Conservation (phyloP, 345 rosid species). For the Trapa bicornis region DNA sequence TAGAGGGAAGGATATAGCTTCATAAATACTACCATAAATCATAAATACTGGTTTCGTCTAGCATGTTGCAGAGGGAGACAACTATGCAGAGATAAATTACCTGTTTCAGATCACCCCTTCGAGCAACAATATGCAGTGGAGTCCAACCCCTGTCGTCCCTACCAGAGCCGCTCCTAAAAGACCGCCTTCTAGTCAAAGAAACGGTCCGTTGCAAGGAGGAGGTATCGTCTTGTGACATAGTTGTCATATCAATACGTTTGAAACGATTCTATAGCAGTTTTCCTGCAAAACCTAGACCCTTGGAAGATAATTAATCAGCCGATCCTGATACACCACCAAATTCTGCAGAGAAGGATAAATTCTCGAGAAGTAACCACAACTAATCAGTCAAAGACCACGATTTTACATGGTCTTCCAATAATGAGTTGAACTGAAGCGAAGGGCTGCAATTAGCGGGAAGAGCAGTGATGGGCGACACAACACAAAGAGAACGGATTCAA, state of each 20-base stretch:
- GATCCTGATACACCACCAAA: neutral
- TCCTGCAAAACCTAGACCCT: neutral
- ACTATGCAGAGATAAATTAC: slow-evolving; percentile 11
- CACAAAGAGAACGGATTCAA: slow-evolving; percentile 84
- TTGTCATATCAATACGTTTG: neutral
- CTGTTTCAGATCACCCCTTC: slow-evolving; percentile 72
- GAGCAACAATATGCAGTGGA: slow-evolving; percentile 70
- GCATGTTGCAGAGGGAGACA: too few species aligned
- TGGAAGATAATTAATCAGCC: neutral
- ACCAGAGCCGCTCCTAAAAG: slow-evolving; percentile 31
- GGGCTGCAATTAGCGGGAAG: slow-evolving; percentile 27
- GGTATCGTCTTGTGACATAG: slow-evolving; percentile 41
- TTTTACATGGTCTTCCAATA: neutral
- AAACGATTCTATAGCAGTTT: neutral
- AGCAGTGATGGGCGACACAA: slow-evolving; percentile 75
- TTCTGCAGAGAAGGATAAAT: neutral
- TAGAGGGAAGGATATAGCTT: too few species aligned
- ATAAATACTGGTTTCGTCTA: too few species aligned
- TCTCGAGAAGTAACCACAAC: neutral
- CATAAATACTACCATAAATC: too few species aligned
- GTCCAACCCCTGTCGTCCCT: slow-evolving; percentile 94
- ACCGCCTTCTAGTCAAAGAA: slow-evolving; percentile 43
- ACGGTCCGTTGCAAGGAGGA: slow-evolving; percentile 32
- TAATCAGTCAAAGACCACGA: neutral
- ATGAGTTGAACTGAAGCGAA: neutral